Base-by-base conservation (phyloP, 352 stramenopile genomes). In the Albugo laibachii region DNA sequence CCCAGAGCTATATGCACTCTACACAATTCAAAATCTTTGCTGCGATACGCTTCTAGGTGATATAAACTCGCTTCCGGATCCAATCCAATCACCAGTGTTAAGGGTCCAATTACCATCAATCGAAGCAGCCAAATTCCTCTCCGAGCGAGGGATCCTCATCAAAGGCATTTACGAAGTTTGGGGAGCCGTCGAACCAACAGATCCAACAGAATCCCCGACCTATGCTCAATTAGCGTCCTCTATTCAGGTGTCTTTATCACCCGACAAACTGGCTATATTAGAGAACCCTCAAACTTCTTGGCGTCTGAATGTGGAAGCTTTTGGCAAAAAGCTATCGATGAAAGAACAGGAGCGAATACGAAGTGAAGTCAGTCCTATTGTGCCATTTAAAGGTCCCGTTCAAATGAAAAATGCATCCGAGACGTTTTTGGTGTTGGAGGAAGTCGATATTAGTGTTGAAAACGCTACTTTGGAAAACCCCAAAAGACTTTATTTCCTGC, bases 141-240 rank as follows among this genome's bases (percentile, higher is more conserved):
- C 72, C 13, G 62, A 64, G 55, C 78, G 78, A 34, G 72, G 68
- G 18, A 83, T 91, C 40, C 65, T 87, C 11, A 63, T 91, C 36
- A 91, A 91, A 49, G 69, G 67, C 41, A 69, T 91, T 36, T 85
- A 87, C 54, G 64, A 91, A 42, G 62, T 85, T 13, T 91, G 75
- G 74, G 71, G 65, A 16, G 59, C 76, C 41, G 48, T 55, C 14
- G 31, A 44, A 11, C 54, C 48, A 6, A 50, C 61, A 31, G 53
- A 48, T 13, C 24, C 24, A 8, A 31, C 24, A 31, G 24, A 31
- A 31, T 31, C 24, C 3, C 24, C 24, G 3, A 31, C 24, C 8
- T 85, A 87, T 51, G 60, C 63, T 10, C 53, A 63, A 24, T 59
- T 91, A 8, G 69, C 80, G 18, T 12, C 40, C 13, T 59, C 65